These are phyloP conservation scores for Ustilago sp. DNA, from an alignment of 1,284 basidiomycete genomes.

Conservation along the genomic window DNA sequence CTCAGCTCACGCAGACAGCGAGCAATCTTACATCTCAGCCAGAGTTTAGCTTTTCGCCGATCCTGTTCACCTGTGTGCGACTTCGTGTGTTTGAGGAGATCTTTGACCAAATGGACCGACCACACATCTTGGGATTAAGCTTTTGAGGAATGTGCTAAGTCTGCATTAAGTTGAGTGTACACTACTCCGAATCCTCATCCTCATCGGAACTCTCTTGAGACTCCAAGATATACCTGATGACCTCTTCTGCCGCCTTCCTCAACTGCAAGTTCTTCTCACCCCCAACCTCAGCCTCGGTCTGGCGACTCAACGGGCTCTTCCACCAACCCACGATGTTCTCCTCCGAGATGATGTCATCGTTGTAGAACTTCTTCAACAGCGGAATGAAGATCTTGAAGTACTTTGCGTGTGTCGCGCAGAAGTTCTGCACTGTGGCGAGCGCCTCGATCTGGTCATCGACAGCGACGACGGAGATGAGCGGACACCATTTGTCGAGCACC, in stretches of 20 bases:
- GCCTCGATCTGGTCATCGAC: conserved; percentile 69
- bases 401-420: conserved; percentile 39
- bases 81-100: not conserved
- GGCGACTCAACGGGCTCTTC: conserved; percentile 49
- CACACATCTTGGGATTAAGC: not conserved
- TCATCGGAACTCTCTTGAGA: conserved; percentile 68
- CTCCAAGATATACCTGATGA: conserved; percentile 70
- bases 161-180: not conserved
- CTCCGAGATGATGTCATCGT: conserved; percentile 70
- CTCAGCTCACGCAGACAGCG: not conserved
- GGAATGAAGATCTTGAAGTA: conserved; percentile 69
- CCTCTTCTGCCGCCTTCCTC: conserved; percentile 69
- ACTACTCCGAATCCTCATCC: conserved; percentile 44
- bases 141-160: not conserved
- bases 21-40: not conserved
- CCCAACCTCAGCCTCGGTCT: conserved; percentile 19
- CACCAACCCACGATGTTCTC: conserved; percentile 71
- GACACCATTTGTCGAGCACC: conserved; percentile 69
- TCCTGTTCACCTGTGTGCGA: not conserved
- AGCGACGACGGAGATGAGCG: conserved; percentile 68
- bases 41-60: not conserved
- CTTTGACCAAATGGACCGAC: not conserved
- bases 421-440: conserved; percentile 64
- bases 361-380: conserved; percentile 71
- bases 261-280: conserved; percentile 67